Conservation (phyloP, 768 basidiomycete species). For the Lentinula boryana region DNA sequence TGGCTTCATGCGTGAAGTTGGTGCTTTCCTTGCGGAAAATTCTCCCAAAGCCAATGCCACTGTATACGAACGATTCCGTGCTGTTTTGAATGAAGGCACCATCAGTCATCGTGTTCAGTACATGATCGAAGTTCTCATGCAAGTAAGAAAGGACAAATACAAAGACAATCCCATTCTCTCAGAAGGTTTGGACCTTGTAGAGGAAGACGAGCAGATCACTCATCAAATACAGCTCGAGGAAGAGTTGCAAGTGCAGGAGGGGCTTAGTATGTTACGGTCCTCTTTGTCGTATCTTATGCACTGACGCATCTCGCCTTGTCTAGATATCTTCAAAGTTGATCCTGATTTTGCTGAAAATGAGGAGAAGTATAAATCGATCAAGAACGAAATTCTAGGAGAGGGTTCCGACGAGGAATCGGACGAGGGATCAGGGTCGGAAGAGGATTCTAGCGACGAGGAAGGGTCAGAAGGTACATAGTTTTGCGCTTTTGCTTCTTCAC, state of each 20-base stretch:
- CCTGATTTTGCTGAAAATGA: slow-evolving; percentile 86
- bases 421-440: slow-evolving; percentile 62
- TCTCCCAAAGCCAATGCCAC: slow-evolving; percentile 93
- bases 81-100: slow-evolving; percentile 89
- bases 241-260: slow-evolving; percentile 90
- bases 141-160: slow-evolving; percentile 97
- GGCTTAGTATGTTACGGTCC: slow-evolving; percentile 65
- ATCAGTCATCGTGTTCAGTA: slow-evolving; percentile 98
- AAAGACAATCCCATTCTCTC: slow-evolving; percentile 96
- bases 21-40: slow-evolving; percentile 89
- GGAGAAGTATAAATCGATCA: slow-evolving; percentile 89
- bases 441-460: slow-evolving; percentile 62
- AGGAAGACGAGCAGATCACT: slow-evolving; percentile 97
- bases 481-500: background rate
- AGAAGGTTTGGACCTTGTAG: slow-evolving; percentile 93
- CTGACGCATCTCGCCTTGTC: slow-evolving; percentile 7
- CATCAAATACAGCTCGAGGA: slow-evolving; percentile 91
- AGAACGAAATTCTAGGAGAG: slow-evolving; percentile 89
- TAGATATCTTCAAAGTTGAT: slow-evolving; percentile 95
- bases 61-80: slow-evolving; percentile 94
- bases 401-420: slow-evolving; percentile 73
- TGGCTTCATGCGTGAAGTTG: slow-evolving; percentile 95
- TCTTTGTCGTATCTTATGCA: background rate
- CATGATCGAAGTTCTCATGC: slow-evolving; percentile 99
- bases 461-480: slow-evolving; percentile 34